Conservation (phyloP, 805 yeast species). For the Candida jianshihensis region DNA sequence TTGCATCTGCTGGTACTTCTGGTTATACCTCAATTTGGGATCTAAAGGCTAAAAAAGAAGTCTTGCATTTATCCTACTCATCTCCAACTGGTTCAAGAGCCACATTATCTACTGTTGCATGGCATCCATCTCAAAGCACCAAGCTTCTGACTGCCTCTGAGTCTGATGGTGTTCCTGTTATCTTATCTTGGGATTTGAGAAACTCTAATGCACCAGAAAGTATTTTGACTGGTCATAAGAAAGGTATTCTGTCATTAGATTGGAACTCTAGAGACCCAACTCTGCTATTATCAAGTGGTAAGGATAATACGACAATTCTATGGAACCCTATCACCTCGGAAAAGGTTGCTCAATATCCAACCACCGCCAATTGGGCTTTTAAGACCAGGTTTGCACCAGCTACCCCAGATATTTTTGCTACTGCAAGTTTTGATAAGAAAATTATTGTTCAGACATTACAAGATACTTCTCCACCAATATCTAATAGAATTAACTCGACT, state of each 20-base stretch:
- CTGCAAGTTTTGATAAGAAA: constrained; percentile 83
- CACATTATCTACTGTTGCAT: constrained; percentile 73
- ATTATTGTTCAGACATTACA: constrained; percentile 79
- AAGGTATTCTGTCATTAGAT: constrained; percentile 84
- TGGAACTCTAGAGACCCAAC: constrained; percentile 86
- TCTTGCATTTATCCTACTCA: constrained; percentile 71
- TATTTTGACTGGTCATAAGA: constrained; percentile 70
- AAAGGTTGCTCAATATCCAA: constrained; percentile 80
- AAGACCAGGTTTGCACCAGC: constrained; percentile 81
- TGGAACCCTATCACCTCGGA: constrained; percentile 85
- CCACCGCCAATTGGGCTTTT: constrained; percentile 91
- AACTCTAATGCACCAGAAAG: constrained; percentile 87
- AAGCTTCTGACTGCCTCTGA: constrained; percentile 84
- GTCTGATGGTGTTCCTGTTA: constrained; percentile 70
- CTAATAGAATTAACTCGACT: constrained; percentile 34
- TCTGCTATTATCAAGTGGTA: constrained; percentile 82
- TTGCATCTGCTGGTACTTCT: constrained; percentile 82
- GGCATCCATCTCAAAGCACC: constrained; percentile 93
- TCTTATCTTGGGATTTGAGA: constrained; percentile 90
- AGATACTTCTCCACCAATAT: constrained; percentile 62
- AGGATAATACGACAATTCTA: constrained; percentile 77
- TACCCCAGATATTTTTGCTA: constrained; percentile 84
- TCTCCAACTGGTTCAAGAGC: constrained; percentile 48
- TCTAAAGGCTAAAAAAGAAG: constrained; percentile 79
- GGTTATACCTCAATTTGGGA: constrained; percentile 95